These are phyloP conservation scores for Silene latifolia DNA, from an alignment of 148 eudicot genomes.

Conservation along the genomic window DNA sequence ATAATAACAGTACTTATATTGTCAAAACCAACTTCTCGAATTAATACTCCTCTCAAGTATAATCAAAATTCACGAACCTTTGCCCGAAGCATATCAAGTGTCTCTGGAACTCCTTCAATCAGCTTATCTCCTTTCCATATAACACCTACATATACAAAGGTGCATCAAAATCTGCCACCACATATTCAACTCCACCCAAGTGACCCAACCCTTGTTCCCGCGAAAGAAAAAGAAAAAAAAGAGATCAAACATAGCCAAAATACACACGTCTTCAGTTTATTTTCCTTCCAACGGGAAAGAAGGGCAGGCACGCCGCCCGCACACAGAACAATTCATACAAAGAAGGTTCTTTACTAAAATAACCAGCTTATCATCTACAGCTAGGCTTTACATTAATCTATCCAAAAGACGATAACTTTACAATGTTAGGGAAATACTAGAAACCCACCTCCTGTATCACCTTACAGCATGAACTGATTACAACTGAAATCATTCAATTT, in stretches of 20 bases:
- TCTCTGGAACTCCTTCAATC: constrained; percentile 91
- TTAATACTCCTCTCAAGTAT: neutral
- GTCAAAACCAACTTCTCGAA: neutral
- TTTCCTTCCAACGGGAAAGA: neutral
- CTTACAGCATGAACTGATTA: neutral
- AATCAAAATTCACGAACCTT: constrained; percentile 48
- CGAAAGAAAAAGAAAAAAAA: neutral
- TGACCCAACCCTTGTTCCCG: neutral
- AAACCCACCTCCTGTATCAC: neutral
- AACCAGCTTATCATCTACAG: constrained; percentile 60
- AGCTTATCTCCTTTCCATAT: constrained; percentile 97
- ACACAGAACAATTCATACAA: constrained; percentile 4
- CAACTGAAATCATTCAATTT: neutral
- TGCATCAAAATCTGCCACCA: constrained; percentile 10
- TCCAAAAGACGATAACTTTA: neutral
- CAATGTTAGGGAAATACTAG: neutral
- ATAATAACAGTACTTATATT: too few relatives aligned
- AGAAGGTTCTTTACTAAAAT: neutral
- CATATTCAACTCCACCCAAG: neutral
- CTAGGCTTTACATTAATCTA: neutral
- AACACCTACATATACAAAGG: constrained; percentile 54
- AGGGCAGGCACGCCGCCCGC: neutral
- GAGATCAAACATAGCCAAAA: neutral
- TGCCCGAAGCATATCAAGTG: constrained; percentile 81
- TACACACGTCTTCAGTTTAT: neutral